A percentile compares a stretch with the other conserved stretches of the same genome.
Conservation (phyloP, 1,139 yeast genomes). For the Petasospora rhodanensis region DNA sequence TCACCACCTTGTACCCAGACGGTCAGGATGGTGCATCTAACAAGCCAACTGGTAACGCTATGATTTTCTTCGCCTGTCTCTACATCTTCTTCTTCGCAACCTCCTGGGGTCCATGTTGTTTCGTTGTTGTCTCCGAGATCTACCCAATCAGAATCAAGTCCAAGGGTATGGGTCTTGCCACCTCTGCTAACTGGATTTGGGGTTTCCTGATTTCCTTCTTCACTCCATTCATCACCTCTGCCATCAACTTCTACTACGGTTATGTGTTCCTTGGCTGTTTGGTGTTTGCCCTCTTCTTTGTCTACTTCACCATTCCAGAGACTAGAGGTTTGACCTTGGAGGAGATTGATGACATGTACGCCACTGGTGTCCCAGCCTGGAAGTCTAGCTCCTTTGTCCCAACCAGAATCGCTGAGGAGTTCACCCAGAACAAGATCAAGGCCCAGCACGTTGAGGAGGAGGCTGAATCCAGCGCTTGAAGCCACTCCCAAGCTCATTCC, state of each 20-base stretch:
- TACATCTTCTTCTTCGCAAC: constrained; percentile 78
- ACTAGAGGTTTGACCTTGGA: constrained; percentile 69
- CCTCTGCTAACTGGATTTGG: constrained; percentile 73
- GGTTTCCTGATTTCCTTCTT: constrained; percentile 77
- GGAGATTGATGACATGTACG: constrained; percentile 61
- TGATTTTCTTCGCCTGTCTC: constrained; percentile 75
- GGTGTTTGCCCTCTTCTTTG: constrained; percentile 55
- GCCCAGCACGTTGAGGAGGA: constrained; percentile 18
- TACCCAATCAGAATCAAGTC: constrained; percentile 78
- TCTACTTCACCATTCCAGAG: constrained; percentile 64
- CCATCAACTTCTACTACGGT: constrained; percentile 59
- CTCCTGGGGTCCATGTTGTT: constrained; percentile 84
- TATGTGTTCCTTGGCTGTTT: constrained; percentile 72
- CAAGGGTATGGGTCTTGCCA: constrained; percentile 72
- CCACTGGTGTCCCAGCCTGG: constrained; percentile 39
- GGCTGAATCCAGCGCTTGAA: too few relatives aligned
- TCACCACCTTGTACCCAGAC: constrained; percentile 54
- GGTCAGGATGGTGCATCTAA: constrained; percentile 34
- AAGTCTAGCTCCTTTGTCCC: constrained; percentile 25
- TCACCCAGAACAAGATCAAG: constrained; percentile 22
- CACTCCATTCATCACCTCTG: constrained; percentile 64
- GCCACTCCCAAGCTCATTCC: too few relatives aligned
- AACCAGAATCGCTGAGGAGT: constrained; percentile 20
- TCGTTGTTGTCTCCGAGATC: constrained; percentile 67
- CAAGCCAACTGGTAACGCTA: constrained; percentile 62